These are phyloP conservation scores for Wickerhamiella shivajii DNA, from an alignment of 805 yeast species.

Conservation along the genomic window DNA sequence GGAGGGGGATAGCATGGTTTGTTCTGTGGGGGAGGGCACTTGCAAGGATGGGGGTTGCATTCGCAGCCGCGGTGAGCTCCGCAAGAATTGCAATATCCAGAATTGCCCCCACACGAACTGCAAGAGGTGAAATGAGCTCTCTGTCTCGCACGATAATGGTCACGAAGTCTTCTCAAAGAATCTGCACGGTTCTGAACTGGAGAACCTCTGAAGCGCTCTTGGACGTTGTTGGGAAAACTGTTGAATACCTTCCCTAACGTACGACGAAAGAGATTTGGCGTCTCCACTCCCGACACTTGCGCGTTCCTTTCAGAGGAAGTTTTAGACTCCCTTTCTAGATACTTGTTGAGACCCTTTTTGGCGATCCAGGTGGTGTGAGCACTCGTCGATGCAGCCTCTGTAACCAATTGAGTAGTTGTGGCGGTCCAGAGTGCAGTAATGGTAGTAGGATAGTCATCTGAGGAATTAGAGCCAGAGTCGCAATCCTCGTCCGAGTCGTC, in stretches of 20 bases:
- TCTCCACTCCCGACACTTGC: not conserved
- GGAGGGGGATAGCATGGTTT: no score
- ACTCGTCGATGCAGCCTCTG: not conserved
- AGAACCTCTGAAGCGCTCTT: not conserved
- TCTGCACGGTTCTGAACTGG: no score
- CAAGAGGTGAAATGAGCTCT: not conserved
- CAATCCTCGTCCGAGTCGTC: conserved; percentile 1
- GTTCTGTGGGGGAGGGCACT: no score
- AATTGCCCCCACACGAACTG: conserved; percentile 2
- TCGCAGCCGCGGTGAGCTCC: conserved; percentile 2
- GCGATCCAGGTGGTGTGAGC: not conserved
- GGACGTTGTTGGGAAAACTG: no score
- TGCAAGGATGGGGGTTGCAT: conserved; percentile 2
- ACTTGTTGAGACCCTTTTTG: not conserved
- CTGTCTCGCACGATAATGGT: not conserved
- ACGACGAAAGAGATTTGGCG: not conserved
- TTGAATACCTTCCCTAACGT: no score
- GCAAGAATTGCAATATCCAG: not conserved
- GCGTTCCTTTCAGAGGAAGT: not conserved
- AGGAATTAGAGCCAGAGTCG: not conserved
- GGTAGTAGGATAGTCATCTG: not conserved
- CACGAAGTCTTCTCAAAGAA: conserved; percentile 1
- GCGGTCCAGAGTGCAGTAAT: not conserved
- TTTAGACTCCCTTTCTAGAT: not conserved
- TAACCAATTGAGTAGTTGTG: not conserved